Evolutionary conservation across 148 eudicot species (phyloP).

Genomic region (Oxyria digyna): DNA sequence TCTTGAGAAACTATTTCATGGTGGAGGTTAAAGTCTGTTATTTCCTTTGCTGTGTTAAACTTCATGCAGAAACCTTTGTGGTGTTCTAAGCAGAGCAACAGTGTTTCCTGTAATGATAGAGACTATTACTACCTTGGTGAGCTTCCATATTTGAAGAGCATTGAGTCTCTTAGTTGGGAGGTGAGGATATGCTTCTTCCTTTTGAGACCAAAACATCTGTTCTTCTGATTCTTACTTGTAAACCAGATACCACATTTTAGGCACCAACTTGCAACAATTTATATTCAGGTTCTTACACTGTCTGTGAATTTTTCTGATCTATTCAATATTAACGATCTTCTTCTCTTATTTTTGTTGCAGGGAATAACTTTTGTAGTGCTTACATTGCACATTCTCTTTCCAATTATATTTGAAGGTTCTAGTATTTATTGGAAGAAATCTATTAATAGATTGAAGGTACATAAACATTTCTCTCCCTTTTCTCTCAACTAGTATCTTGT

Average conservation of each 20-base stretch:
- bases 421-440: conserved; percentile 50
- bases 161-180: conserved; percentile 62
- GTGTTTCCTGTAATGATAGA: conserved; percentile 48
- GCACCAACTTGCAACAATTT: background rate
- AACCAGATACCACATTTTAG: background rate
- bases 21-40: conserved; percentile 7
- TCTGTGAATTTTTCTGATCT: background rate
- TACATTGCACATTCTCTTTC: conserved; percentile 52
- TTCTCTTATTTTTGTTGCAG: conserved; percentile 26
- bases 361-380: conserved; percentile 55
- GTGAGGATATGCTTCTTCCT: conserved; percentile 21
- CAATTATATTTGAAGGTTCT: conserved; percentile 61
- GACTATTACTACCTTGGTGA: conserved; percentile 72
- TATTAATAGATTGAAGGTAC: conserved; percentile 60
- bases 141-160: conserved; percentile 61
- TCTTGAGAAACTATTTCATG: background rate
- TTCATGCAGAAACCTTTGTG: conserved; percentile 79
- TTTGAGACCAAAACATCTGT: background rate
- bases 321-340: background rate
- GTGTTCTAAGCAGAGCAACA: conserved; percentile 33
- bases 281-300: background rate
- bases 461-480: background rate
- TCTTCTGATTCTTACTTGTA: background rate
- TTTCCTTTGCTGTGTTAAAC: conserved; percentile 7
- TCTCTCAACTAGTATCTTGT: background rate